Base-by-base conservation (phyloP, 1,284 basidiomycete genomes). In the Moesziomyces antarcticus region DNA sequence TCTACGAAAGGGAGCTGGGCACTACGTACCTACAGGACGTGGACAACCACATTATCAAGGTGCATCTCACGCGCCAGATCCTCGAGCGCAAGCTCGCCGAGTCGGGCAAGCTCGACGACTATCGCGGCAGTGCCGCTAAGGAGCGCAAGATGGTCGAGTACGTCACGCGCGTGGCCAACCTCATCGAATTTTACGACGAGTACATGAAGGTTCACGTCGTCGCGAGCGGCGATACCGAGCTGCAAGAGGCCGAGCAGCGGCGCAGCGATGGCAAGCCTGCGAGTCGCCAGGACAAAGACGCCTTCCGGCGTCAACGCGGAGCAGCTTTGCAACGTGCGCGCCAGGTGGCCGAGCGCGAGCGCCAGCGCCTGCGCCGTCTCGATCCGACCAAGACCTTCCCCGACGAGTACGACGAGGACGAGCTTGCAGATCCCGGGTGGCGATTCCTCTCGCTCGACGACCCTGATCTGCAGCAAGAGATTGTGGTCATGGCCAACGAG, bases 21-120 rank as follows among this genome's bases (percentile, higher is more conserved):
- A 86, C 90, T 49, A 95, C 93, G 0, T 97, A 97, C 77, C 86
- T 95, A 2, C 92, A 95, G 74, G 89, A 93, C 69, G 78, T 93
- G 21, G 93, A 95, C 77, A 91, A 90, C 70, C 90, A 89, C 72
- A 87, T 92, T 76, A 85, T 94, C 67, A 75, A 57, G 83, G 85
- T 79, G 51, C 85, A 50, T 46, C 65, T 84, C 14, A 82, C 82
- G 1, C 59, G 73, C 21, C 56, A 73, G 43, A 61, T 69, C 20
- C 41, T 68, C 43, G 65, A 73, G 47, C 44, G 41, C n/a, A 52
- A 73, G 1, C 43, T 68, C 4, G 69, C 62, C 3, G 18, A 48
- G 14, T 30, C 48, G 13, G 24, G 27, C n/a, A 8, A 43, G 33
- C 55, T 73, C 40, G 33, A 48, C 21, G n/a, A 21, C 9, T 68